A percentile compares a stretch with the other conserved stretches of the same genome.
phyloP scores from a whole-genome alignment of 352 stramenopile species.

The Globisporangium megalacanthum region DNA sequence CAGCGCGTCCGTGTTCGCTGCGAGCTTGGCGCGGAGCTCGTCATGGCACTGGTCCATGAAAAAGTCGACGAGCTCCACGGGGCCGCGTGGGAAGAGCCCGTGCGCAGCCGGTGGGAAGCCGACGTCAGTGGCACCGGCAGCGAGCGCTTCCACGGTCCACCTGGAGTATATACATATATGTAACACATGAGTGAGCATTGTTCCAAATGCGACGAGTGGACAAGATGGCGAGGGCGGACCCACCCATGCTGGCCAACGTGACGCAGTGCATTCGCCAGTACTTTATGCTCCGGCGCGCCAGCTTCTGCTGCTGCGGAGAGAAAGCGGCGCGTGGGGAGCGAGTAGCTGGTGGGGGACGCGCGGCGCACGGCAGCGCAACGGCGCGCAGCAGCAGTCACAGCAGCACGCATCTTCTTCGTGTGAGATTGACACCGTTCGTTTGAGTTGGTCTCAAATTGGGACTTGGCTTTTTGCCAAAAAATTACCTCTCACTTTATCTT shows the following conservation, averaged over 20 bases:
- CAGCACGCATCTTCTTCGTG: constrained; percentile 3
- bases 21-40: constrained; percentile 54
- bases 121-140: constrained; percentile 55
- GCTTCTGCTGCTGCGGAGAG: neutral
- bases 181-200: neutral
- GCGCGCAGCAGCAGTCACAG: neutral
- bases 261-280: constrained; percentile 46
- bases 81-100: constrained; percentile 71
- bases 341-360: no score
- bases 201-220: neutral
- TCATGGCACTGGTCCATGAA: constrained; percentile 78
- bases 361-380: neutral
- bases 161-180: constrained; percentile 22
- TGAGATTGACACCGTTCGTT: no score
- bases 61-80: constrained; percentile 77
- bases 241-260: constrained; percentile 51
- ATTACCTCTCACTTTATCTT: no score
- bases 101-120: constrained; percentile 78
- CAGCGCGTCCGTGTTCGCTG: constrained; percentile 49
- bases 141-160: constrained; percentile 73
- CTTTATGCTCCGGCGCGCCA: constrained; percentile 35
- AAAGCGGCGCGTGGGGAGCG: neutral
- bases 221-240: constrained; percentile 2
- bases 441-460: no score
- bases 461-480: no score